These are phyloP conservation scores for Candida verbasci DNA, from an alignment of 805 yeast species.

Conservation along the genomic window DNA sequence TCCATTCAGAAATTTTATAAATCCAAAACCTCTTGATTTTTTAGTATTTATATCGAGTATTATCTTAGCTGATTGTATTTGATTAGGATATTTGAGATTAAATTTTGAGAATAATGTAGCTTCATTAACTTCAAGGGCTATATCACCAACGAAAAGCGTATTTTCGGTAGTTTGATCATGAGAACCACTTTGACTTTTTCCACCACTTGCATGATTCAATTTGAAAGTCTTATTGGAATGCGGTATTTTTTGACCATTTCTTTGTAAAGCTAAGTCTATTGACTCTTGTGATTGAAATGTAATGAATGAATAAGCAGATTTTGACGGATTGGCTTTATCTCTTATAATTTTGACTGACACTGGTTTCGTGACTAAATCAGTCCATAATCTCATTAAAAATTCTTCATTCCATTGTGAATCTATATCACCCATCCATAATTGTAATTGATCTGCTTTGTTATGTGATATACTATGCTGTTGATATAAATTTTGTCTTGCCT, in stretches of 20 bases:
- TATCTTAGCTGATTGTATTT: conserved; percentile 67
- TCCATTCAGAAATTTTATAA: conserved; percentile 68
- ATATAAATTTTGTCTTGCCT: conserved; percentile 8
- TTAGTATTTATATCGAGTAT: conserved; percentile 72
- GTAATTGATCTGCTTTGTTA: conserved; percentile 21
- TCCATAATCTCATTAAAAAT: conserved; percentile 66
- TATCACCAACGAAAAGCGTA: conserved; percentile 83
- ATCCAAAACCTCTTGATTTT: conserved; percentile 80
- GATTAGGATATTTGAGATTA: conserved; percentile 62
- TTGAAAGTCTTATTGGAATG: conserved; percentile 56
- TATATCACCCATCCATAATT: conserved; percentile 87
- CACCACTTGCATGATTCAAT: conserved; percentile 77
- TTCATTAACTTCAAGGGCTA: conserved; percentile 71
- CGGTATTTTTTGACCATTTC: conserved; percentile 70
- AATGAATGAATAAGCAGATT: conserved; percentile 65
- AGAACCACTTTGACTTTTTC: not conserved
- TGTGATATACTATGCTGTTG: conserved; percentile 7
- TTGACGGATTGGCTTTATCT: conserved; percentile 52
- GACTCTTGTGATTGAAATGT: conserved; percentile 59
- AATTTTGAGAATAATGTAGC: conserved; percentile 60
- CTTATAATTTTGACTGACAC: conserved; percentile 62
- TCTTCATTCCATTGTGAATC: conserved; percentile 82
- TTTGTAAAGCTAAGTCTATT: conserved; percentile 61
- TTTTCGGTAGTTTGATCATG: too few species aligned
- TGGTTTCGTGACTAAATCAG: conserved; percentile 59